Conservation (phyloP, 345 rosid genomes). For the Diplotaxis tenuifolia region DNA sequence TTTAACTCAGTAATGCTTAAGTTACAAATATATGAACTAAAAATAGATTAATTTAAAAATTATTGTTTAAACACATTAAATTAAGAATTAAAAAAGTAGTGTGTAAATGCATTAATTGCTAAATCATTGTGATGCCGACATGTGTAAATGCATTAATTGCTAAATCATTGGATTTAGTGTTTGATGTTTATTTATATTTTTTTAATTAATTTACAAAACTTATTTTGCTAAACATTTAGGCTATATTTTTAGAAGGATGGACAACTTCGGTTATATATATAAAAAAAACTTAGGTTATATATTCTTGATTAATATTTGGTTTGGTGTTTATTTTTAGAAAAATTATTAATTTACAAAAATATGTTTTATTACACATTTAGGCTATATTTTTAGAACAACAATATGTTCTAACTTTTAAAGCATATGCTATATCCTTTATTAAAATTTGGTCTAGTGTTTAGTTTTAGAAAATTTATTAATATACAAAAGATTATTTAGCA, state of each 20-base stretch:
- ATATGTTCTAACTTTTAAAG: too few species aligned
- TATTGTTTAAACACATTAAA: too few species aligned
- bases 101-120: too few species aligned
- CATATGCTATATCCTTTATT: too few species aligned
- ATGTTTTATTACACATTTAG: neutral
- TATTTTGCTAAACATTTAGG: neutral
- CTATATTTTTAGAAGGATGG: neutral
- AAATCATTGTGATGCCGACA: too few species aligned
- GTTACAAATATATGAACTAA: too few species aligned
- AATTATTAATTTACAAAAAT: neutral
- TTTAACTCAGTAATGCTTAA: too few species aligned
- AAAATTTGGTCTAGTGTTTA: neutral
- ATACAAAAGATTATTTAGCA: neutral
- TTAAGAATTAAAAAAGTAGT: too few species aligned
- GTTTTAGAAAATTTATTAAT: neutral
- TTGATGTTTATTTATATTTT: too few species aligned
- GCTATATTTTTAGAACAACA: neutral
- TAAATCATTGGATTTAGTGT: too few species aligned
- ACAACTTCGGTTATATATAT: neutral
- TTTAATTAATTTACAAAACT: neutral
- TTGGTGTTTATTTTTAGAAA: neutral
- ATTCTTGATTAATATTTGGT: neutral
- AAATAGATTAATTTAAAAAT: too few species aligned
- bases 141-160: too few species aligned
- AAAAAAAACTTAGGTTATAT: neutral